Evolutionary conservation across 208 protist species (phyloP), one percentile per base, ranked within the genome.

Genomic region (Leishmania martiniquensis): DNA sequence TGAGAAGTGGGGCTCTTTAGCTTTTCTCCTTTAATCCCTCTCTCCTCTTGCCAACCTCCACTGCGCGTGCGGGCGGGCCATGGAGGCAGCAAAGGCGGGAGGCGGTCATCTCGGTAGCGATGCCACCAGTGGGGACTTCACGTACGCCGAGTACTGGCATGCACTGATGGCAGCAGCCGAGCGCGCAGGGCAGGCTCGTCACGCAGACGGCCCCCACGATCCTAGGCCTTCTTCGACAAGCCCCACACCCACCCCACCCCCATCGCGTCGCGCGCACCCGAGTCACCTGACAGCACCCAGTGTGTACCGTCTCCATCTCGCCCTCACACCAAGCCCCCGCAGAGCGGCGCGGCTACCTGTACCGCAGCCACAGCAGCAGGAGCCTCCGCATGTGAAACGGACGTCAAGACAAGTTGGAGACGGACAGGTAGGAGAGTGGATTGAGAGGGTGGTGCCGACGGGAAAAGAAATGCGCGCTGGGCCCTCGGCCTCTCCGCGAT

Each of bases 131-230:
- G 42, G 34, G 15, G 5, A 1, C 39, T 65, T 72, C 62, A 63
- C 54, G 39, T 76, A 81, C 62, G 60, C 60, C 4, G 62, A 75
- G 25, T 81, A 75, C 70, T 81, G 77, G 77, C 59, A 51, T n/a
- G 25, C 49, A 17, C 42, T 81, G 39, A 57, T 34, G 42, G 29
- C 70, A 22, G 17, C 60, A 22, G 4, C 49, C 12, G 67, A 55
- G 67, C n/a, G 34, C 29, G 25, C 44, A 54, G 67, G 47, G 15
- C 67, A 72, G 12, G 2, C 42, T 2, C 4, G 22, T 42, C 25
- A 20, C 7, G 67, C 44, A 39, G 67, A 55, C 10, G 67, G 20
- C n/a, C 25, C 12, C 25, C 15, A 72, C 9, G 29, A 57, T 6
- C 67, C 67, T 72, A 13, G 25, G 5, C 67, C 67, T 29, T 12